Evolutionary conservation across 2,329 filamentous ascomycete genomes (phyloP), one percentile per base, ranked within the genome.

Genomic region (Fusarium equiseti): DNA sequence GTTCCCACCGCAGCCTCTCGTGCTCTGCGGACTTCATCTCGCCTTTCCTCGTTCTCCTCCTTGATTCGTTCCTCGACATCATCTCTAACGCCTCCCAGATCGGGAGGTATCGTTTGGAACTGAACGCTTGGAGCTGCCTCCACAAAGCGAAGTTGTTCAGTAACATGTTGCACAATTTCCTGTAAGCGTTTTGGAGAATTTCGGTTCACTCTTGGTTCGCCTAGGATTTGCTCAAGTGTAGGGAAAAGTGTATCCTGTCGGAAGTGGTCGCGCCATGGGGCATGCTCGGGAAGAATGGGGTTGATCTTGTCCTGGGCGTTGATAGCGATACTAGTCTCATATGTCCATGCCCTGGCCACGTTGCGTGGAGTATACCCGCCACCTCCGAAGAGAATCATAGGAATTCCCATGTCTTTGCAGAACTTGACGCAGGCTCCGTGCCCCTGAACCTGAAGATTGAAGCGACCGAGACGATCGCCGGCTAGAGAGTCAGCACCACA

Each of bases 331-430:
- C 92, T 92, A 15, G 96, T 99, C 83, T 99, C 96, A 81, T 97
- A 95, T 26, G 95, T 94, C 96, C 96, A 99, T 31, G 95, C 94
- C 57, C 96, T 92, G 44, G 96, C 96, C 9, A 99, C 96, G 77
- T 99, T 99, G 71, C 95, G 90, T 8, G 96, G 95, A 16, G 96
- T 99, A 81, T 99, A 99, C 29, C 96, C 96, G 60, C 96, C 96
- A 42, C 96, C 96, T 46, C 96, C 96, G 63, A 98, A 93, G 58
- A 99, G 89, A 52, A 99, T 90, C 67, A 98, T 87, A 5, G 96
- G 96, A 3, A 97, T 84, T 9, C 88, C 86, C 69, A 94, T 89
- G 49, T 85, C 88, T 81, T 98, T 98, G 80, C 95, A 94, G 76
- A 92, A 98, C 52, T 91, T 89, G 63, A 98, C 93, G 79, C 96